Conservation (phyloP, 768 basidiomycete species). For the Phanerochaete carnosa region DNA sequence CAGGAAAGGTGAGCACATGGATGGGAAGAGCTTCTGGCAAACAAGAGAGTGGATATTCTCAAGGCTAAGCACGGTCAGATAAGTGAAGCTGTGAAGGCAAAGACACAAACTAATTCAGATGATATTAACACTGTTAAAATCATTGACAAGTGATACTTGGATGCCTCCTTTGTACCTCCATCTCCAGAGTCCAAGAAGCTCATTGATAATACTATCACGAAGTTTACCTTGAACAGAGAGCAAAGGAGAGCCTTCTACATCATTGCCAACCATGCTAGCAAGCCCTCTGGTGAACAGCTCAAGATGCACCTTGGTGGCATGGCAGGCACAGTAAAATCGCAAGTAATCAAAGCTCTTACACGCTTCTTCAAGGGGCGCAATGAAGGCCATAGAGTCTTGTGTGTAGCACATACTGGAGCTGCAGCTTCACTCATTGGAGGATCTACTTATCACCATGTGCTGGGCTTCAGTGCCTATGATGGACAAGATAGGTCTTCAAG, state of each 20-base stretch:
- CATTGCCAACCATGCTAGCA: neutral
- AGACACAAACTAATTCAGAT: too few relatives aligned
- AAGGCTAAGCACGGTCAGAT: too few relatives aligned
- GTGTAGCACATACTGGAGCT: constrained; percentile 19
- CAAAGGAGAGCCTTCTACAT: constrained; percentile 2
- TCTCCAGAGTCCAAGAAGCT: too few relatives aligned
- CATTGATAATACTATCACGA: too few relatives aligned
- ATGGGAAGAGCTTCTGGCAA: too few relatives aligned
- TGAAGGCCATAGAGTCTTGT: constrained; percentile 7
- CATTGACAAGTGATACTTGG: too few relatives aligned
- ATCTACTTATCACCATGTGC: constrained; percentile 19
- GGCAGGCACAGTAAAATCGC: constrained; percentile 22
- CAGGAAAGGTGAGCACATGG: neutral
- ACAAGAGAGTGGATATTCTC: too few relatives aligned
- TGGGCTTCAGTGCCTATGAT: too few relatives aligned
- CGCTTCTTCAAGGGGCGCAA: constrained; percentile 9
- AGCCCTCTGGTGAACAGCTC: neutral
- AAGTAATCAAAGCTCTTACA: constrained; percentile 15
- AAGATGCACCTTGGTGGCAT: constrained; percentile 24
- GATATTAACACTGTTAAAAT: too few relatives aligned
- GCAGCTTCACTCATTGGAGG: constrained; percentile 18
- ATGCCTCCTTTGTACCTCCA: too few relatives aligned
- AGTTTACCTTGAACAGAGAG: constrained; percentile 1
- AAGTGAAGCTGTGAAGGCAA: too few relatives aligned
- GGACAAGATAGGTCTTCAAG: too few relatives aligned